Evolutionary conservation across 2,329 filamentous ascomycete genomes (phyloP), one percentile per base, ranked within the genome.

Genomic region (Beauveria brongniartii): DNA sequence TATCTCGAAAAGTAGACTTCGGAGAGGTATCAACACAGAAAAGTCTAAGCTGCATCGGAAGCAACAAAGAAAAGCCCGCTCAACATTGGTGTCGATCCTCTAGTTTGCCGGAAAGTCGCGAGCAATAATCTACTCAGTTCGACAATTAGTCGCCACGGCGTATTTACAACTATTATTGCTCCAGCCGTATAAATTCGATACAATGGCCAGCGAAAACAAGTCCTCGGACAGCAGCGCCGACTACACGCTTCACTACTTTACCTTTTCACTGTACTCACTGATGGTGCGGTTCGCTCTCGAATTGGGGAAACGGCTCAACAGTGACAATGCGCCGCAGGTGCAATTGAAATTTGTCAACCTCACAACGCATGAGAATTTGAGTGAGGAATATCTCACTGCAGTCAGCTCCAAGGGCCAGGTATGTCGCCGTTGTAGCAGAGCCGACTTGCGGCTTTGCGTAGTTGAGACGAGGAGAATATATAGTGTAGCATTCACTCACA

Each of bases 251-350:
- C 66, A 71, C 55, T 69, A 68, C 61, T 72, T 67, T 20, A 67
- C 68, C 5, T 71, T 68, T 59, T 71, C 69, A 3, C 61, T 71
- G 14, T 71, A 72, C 56, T 71, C 70, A 9, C 64, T 71, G 20
- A 68, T 71, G 65, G 66, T 66, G n/a, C 68, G 68, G 18, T 70
- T 71, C 61, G 67, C 64, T 24, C 65, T 71, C 24, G 67, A 65
- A 18, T 62, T 72, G 10, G 70, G 68, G 5, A 60, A 63, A 54
- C 59, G 44, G 26, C 52, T 70, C 20, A 69, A 68, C 41, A 64
- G 66, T 2, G 64, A 65, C 20, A 68, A 65, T 41, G 67, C 68
- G 5, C 69, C 69, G 3, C 59, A 46, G 2, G 59, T 71, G 43
- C 57, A 65, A 20, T 48, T 71, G n/a, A 63, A 65, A 51, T 64